Evolutionary conservation across 768 basidiomycete species (phyloP), one percentile per base, ranked within the genome.

Genomic region (Serpula lacrymans): DNA sequence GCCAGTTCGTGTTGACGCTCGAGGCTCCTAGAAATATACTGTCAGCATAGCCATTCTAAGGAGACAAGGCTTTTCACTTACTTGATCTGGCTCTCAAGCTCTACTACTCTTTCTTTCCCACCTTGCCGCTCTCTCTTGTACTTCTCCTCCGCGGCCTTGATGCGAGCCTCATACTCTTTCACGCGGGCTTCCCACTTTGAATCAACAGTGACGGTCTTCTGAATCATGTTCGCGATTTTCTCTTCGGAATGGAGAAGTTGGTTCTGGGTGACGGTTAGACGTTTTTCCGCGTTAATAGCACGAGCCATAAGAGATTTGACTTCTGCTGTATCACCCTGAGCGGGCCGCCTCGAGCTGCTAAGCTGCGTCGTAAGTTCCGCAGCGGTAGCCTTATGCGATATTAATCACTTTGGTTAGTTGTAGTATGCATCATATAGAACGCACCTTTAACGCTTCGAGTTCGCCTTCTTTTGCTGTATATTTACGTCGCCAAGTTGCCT

Each of bases 111-210:
- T 64, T 98, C 95, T 65, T 97, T 99, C 31, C 84, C 78, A 3
- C 95, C 96, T 54, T 97, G 94, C 45, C 88, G 71, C 69, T 95
- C 93, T 40, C 90, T 74, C 73, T 97, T 97, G 49, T 91, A 81
- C 57, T 82, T 83, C 70, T 98, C 94, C 54, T 92, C 90, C 1
- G 89, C 89, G 0, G 82, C 80, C 59, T 82, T 83, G 47, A 93
- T 56, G 13, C 88, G 67, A 11, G 77, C 58, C 64, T 96, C 91
- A 53, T 94, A 93, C 63, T 98, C 94, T 61, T 83, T 85, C 32
- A 98, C 88, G n/a, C 94, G 72, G 0, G 85, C 89, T 54, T 94
- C 93, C 92, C 94, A 98, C 62, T 94, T 95, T 38, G 67, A 69
- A 50, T 96, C 93, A 0, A 88, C 85, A 0, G 68, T 69, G 0